These are phyloP conservation scores for Isabelozyma gotoi DNA, from an alignment of 805 yeast genomes.

Conservation along the genomic window DNA sequence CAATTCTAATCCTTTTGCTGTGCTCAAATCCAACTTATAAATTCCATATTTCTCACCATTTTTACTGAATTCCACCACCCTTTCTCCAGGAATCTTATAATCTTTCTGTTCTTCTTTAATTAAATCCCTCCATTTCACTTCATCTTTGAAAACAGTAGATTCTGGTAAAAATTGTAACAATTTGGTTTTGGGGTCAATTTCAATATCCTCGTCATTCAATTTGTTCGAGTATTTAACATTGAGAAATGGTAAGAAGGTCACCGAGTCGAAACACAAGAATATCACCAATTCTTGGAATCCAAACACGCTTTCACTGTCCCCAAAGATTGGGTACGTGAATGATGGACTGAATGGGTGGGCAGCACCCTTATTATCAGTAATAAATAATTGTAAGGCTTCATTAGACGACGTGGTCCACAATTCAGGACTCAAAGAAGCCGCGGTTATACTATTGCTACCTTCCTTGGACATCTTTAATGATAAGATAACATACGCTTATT, in stretches of 20 bases:
- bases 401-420: conserved; percentile 76
- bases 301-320: conserved; percentile 84
- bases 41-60: conserved; percentile 48
- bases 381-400: conserved; percentile 56
- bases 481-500: too few species aligned
- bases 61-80: conserved; percentile 22
- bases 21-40: conserved; percentile 47
- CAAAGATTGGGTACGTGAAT: conserved; percentile 92
- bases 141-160: conserved; percentile 60
- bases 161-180: conserved; percentile 62
- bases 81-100: conserved; percentile 44
- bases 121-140: conserved; percentile 61
- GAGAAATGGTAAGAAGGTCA: conserved; percentile 71
- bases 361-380: conserved; percentile 57
- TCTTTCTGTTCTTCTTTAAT: conserved; percentile 48
- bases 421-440: conserved; percentile 54
- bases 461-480: not conserved
- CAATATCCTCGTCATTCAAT: conserved; percentile 49
- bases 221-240: conserved; percentile 56
- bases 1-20: conserved; percentile 46
- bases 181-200: conserved; percentile 55
- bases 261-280: conserved; percentile 67
- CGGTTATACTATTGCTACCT: conserved; percentile 4
- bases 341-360: conserved; percentile 65
- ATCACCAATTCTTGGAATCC: conserved; percentile 76